A percentile compares a stretch with the other conserved stretches of the same genome.
Conservation (phyloP, 495 filamentous ascomycete genomes). For the Chaetomium cochliodes region DNA sequence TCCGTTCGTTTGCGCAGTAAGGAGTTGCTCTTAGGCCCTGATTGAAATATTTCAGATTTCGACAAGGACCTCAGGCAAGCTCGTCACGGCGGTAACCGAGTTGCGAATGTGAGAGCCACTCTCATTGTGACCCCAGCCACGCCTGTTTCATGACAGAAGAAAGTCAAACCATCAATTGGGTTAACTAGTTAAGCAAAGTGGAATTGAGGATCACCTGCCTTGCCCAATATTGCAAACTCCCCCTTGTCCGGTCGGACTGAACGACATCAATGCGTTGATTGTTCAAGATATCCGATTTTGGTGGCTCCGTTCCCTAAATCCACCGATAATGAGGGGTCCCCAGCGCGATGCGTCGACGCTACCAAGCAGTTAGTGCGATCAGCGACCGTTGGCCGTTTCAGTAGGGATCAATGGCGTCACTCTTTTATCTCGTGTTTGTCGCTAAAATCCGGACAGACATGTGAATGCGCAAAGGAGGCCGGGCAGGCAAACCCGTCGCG, state of each 20-base stretch:
- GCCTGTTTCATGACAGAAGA: neutral
- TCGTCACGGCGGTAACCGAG: conserved; percentile 4
- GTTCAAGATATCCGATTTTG: neutral
- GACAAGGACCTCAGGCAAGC: neutral
- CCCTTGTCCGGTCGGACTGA: neutral
- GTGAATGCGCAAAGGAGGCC: too few species aligned
- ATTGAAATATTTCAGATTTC: neutral
- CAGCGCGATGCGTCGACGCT: neutral
- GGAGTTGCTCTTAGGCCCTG: neutral
- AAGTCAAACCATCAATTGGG: neutral
- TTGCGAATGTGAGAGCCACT: neutral
- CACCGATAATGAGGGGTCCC: neutral
- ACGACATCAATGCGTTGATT: neutral
- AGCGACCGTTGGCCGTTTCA: neutral
- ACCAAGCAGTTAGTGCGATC: neutral
- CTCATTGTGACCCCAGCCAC: neutral
- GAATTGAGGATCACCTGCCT: neutral
- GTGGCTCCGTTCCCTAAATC: neutral
- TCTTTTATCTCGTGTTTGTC: neutral
- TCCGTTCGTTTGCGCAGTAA: neutral
- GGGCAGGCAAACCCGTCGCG: too few species aligned
- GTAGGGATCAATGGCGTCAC: neutral
- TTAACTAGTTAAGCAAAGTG: neutral
- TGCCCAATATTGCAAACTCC: neutral
- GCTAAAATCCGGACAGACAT: too few species aligned